A percentile compares a stretch with the other conserved stretches of the same genome.
Evolutionary conservation across 202 grass and related monocot genomes (phyloP).

Genomic region (Zizania palustris): DNA sequence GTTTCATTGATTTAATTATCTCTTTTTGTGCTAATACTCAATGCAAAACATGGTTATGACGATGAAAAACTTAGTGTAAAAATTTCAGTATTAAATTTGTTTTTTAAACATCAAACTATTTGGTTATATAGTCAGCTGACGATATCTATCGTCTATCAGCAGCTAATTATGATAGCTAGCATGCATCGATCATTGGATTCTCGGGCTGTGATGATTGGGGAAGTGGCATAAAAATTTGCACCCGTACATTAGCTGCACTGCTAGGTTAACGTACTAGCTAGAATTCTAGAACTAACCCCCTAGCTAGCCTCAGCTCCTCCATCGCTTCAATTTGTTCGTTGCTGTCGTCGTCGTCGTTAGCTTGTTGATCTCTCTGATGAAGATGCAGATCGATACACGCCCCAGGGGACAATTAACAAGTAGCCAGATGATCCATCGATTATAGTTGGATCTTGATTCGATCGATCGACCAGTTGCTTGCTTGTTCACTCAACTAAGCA

Average conservation of each 20-base stretch:
- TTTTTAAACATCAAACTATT: too few species aligned
- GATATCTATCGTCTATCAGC: too few species aligned
- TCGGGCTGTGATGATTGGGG: conserved; percentile 55
- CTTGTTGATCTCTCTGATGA: conserved; percentile 4
- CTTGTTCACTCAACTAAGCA: conserved; percentile 16
- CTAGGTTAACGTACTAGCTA: conserved; percentile 42
- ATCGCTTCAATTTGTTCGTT: conserved; percentile 47
- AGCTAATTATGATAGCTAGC: neutral
- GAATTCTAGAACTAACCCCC: neutral
- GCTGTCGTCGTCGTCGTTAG: neutral
- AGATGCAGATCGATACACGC: neutral
- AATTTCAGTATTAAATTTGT: too few species aligned
- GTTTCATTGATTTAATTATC: neutral
- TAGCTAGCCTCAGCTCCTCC: neutral
- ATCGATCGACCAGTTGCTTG: neutral
- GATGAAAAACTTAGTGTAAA: too few species aligned
- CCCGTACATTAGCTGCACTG: conserved; percentile 29
- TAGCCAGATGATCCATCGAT: neutral
- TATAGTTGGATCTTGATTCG: neutral
- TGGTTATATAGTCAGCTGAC: too few species aligned
- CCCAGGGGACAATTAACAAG: too few species aligned
- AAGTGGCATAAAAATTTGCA: conserved; percentile 30
- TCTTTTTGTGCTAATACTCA: conserved; percentile 33
- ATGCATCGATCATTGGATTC: conserved; percentile 58
- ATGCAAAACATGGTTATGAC: neutral